Evolutionary conservation across 208 protist genomes (phyloP).

Genomic region (Blechomonas ayalai): DNA sequence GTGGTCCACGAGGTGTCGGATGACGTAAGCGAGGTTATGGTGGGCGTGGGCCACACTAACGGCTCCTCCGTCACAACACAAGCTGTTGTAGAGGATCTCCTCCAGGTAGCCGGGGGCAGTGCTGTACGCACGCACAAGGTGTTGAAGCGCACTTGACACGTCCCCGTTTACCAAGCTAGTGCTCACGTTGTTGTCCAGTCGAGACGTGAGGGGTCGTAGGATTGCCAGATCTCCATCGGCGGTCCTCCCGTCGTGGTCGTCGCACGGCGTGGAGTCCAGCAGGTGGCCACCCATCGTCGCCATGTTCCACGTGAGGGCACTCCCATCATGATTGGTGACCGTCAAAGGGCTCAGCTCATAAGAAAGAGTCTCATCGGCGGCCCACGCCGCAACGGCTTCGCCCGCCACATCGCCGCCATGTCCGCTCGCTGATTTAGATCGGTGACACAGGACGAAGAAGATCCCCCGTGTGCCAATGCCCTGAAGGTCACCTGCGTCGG

Average conservation of each 20-base stretch:
- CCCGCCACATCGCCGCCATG: not conserved
- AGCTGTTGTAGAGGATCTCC: constrained; percentile 47
- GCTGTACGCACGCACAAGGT: constrained; percentile 45
- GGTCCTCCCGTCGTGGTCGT: no score
- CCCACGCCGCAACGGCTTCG: not conserved
- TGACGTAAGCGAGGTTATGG: constrained; percentile 57
- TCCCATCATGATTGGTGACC: not conserved
- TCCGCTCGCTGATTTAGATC: not conserved
- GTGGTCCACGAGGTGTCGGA: constrained; percentile 46
- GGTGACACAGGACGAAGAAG: constrained; percentile 39
- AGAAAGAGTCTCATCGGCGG: not conserved
- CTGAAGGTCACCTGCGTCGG: constrained; percentile 54
- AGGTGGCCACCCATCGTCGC: no score
- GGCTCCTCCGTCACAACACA: constrained; percentile 59
- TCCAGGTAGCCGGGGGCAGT: constrained; percentile 39
- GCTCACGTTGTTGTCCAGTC: constrained; percentile 61
- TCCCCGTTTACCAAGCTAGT: constrained; percentile 66
- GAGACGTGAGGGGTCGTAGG: constrained; percentile 2
- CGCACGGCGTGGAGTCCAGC: no score
- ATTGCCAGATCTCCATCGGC: no score
- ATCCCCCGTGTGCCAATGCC: constrained; percentile 55
- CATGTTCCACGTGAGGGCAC: no score
- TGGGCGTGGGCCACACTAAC: constrained; percentile 58
- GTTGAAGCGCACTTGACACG: constrained; percentile 31
- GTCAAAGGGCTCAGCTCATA: not conserved